Base-by-base conservation (phyloP, 768 basidiomycete species). In the Flagelloscypha sp. region DNA sequence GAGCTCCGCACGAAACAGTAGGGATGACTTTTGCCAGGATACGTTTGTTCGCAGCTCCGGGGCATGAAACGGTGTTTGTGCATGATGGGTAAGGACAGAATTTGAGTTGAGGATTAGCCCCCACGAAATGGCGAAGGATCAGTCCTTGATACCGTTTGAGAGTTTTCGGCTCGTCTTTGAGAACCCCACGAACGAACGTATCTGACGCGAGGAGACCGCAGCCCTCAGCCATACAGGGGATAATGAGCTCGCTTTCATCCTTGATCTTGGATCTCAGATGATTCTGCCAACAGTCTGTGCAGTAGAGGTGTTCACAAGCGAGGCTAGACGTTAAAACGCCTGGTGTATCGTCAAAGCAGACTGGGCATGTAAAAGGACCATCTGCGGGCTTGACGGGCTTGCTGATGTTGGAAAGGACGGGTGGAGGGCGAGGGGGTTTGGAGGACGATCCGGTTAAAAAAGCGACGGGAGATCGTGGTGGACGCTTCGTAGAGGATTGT, bases 71-170 rank as follows among this genome's bases (percentile, higher is more conserved):
- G n/a, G 93, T 92, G 56, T 87, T 80, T 24, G 89, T 84, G 69
- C 95, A 99, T 24, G 79, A 76, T 0, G 94, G 93, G 47, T 88
- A 90, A 3, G 95, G 95, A 55, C 95, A 99, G 68, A 86, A 99
- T 57, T 88, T 84, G 52, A 98, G 72, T 37, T 74, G 76, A 20
- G 76, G 62, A 57, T 80, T 82, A 52, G 84, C 86, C 13, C 74
- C 75, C 12, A 99, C 95, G 57, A 84, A 98, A 58, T 94, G 78
- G 36, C 92, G 80, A 33, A 87, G 77, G 33, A 94, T 68, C 21
- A 99, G 74, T 50, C 89, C 87, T 43, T 84, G 77, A 65, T 89
- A 93, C 33, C 90, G 84, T 23, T 51, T 54, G 66, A 67, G 77
- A 4, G 66, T 67, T 49, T 70, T 63, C 5, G 54, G 48, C 38